Evolutionary conservation across 2,329 filamentous ascomycete species (phyloP).

Genomic region (Lecanicillium sp.): DNA sequence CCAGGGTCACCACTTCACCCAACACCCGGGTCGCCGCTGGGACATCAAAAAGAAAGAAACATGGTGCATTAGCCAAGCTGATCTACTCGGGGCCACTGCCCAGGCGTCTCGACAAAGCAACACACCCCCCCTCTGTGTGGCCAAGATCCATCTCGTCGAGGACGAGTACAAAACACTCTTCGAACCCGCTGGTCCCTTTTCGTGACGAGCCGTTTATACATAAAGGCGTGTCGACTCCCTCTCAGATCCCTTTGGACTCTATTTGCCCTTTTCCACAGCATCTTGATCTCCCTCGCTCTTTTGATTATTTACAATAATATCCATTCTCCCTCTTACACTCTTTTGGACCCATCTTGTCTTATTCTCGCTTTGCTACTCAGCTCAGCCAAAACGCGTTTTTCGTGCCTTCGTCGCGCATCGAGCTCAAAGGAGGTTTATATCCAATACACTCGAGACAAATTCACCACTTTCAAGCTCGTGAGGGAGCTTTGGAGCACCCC

Average conservation of each 20-base stretch:
- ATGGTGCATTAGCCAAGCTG: slow-evolving; percentile 15
- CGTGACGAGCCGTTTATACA: not conserved
- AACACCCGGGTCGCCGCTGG: no score
- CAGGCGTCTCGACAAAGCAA: slow-evolving; percentile 15
- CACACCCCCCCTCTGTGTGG: slow-evolving; percentile 2
- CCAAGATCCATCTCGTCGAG: slow-evolving; percentile 6
- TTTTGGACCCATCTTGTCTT: slow-evolving; percentile 4
- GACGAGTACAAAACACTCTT: slow-evolving; percentile 7
- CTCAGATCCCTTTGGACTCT: no score
- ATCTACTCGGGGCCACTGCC: slow-evolving; percentile 2
- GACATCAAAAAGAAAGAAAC: slow-evolving; percentile 17
- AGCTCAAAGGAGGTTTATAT: no score
- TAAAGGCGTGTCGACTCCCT: no score
- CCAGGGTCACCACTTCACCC: no score
- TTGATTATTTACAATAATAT: slow-evolving; percentile 3
- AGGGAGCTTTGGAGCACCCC: no score
- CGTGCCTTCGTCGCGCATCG: no score
- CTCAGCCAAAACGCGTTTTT: no score
- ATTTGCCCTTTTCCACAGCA: no score
- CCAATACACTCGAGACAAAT: no score
- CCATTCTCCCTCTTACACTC: slow-evolving; percentile 7
- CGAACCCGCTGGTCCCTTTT: slow-evolving; percentile 14
- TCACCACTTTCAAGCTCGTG: no score
- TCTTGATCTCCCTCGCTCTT: slow-evolving; percentile 5
- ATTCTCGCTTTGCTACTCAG: not conserved